phyloP scores from a whole-genome alignment of 441 rosid species.

The Rhodomyrtus psidioides region DNA sequence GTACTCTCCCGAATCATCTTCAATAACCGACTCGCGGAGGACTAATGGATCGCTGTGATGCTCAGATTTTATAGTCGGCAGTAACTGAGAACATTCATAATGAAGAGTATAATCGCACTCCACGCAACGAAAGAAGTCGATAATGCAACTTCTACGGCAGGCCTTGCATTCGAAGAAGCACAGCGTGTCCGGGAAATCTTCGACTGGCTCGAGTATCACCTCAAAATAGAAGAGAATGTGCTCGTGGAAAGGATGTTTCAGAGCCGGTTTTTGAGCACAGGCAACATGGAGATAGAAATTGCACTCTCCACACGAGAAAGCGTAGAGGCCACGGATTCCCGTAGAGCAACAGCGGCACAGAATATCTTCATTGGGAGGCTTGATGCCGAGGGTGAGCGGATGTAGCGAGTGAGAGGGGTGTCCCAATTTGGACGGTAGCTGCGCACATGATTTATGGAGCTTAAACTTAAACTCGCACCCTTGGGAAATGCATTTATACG shows the following conservation, averaged over 20 bases:
- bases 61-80: not conserved
- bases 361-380: no score
- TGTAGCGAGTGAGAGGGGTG: no score
- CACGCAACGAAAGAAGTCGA: not conserved
- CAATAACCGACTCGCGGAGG: not conserved
- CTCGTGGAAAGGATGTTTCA: not conserved
- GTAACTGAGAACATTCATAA: not conserved
- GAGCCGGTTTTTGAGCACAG: accelerated
- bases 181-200: no score
- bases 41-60: not conserved
- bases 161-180: not conserved
- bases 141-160: not conserved
- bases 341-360: no score
- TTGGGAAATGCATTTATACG: not conserved
- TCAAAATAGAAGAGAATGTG: not conserved
- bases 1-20: not conserved
- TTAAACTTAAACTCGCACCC: accelerated
- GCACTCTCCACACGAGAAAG: not conserved
- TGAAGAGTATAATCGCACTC: not conserved
- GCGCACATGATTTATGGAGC: not conserved
- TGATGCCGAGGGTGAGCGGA: no score
- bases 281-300: not conserved
- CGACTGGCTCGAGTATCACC: no score
- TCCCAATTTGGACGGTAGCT: no score
- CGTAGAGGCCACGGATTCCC: no score